phyloP scores from a whole-genome alignment of 2,329 filamentous ascomycete genomes.

The Xylaria sp. region DNA sequence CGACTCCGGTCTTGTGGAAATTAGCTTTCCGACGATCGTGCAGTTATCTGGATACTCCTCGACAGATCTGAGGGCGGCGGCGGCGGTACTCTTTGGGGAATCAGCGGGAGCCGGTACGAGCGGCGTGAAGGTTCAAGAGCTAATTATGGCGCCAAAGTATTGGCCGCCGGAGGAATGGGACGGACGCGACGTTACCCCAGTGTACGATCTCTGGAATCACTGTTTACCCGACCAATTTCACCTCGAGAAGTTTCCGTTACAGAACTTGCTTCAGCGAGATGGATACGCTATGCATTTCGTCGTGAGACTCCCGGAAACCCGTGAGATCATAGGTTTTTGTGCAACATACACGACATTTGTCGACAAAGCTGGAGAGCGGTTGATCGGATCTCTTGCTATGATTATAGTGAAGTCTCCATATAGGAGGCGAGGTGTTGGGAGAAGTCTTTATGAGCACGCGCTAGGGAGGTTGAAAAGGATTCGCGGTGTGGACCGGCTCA shows the following conservation, averaged over 20 bases:
- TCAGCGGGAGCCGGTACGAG: constrained; percentile 31
- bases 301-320: constrained; percentile 59
- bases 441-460: constrained; percentile 63
- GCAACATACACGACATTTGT: constrained; percentile 69
- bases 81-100: constrained; percentile 62
- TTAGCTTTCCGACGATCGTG: constrained; percentile 63
- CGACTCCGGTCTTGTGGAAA: constrained; percentile 52
- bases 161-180: constrained; percentile 58
- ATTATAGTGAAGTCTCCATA: constrained; percentile 62
- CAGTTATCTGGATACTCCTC: constrained; percentile 61
- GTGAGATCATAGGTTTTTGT: constrained; percentile 65
- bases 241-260: constrained; percentile 56
- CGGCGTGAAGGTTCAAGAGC: constrained; percentile 46
- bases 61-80: constrained; percentile 60
- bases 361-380: constrained; percentile 61
- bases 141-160: constrained; percentile 47
- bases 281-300: constrained; percentile 68
- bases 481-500: constrained; percentile 63
- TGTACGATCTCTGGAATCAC: constrained; percentile 60
- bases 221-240: constrained; percentile 59
- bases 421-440: constrained; percentile 62
- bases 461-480: constrained; percentile 60
- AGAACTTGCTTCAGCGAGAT: constrained; percentile 61
- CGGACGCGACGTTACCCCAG: constrained; percentile 48
- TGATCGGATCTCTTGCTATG: constrained; percentile 66